Evolutionary conservation across 163 green algal species (phyloP).

Genomic region (Scenedesmus sp.): DNA sequence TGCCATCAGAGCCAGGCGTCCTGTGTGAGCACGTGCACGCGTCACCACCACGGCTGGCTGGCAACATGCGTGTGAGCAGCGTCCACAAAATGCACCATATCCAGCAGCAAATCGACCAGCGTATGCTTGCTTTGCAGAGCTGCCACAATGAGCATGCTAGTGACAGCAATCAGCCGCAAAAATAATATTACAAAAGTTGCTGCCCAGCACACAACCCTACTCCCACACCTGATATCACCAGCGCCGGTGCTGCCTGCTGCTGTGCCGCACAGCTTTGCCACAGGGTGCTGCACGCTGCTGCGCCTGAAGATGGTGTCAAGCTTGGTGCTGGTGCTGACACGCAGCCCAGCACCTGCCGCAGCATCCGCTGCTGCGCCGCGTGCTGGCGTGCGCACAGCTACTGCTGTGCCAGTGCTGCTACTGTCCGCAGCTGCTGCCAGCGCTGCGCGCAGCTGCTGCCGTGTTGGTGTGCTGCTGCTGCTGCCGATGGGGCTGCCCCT

Average conservation of each 20-base stretch:
- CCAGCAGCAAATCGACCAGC: too few species aligned
- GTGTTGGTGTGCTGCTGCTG: slow-evolving; percentile 11
- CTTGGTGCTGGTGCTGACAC: slow-evolving; percentile 37
- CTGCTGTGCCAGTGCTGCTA: not conserved
- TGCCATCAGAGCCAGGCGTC: not conserved
- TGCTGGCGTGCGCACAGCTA: not conserved
- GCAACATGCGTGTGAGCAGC: not conserved
- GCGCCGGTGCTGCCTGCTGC: not conserved
- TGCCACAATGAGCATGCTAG: too few species aligned
- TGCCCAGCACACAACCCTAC: not conserved
- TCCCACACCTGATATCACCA: not conserved
- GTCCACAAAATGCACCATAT: too few species aligned
- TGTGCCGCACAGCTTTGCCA: slow-evolving; percentile 18
- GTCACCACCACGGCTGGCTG: too few species aligned
- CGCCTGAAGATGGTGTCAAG: slow-evolving; percentile 43
- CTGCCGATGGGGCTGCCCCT: not conserved
- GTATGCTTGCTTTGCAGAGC: too few species aligned
- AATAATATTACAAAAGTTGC: too few species aligned
- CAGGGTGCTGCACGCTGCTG: slow-evolving; percentile 38
- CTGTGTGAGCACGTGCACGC: not conserved
- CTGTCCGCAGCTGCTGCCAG: not conserved
- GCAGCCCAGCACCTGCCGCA: slow-evolving; percentile 12
- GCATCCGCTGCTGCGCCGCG: not conserved
- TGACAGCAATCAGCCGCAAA: not conserved
- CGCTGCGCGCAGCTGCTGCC: not conserved